These are phyloP conservation scores for Multifurca ochricompacta DNA, from an alignment of 768 basidiomycete species.

Conservation along the genomic window DNA sequence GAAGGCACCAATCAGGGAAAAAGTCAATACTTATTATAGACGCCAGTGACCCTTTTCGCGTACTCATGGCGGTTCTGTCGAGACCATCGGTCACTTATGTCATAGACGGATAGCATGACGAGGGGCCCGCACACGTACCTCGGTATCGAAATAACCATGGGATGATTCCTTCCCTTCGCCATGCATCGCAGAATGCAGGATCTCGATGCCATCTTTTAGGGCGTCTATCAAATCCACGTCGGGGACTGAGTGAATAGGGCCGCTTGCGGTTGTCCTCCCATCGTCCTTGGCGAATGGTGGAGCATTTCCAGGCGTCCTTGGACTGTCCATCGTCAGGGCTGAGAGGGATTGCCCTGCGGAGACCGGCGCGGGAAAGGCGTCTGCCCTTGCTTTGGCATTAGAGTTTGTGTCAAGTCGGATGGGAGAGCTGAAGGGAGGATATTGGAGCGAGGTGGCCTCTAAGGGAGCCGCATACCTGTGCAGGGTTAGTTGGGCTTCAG, in stretches of 20 bases:
- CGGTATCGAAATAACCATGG: neutral
- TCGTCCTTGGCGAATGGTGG: neutral
- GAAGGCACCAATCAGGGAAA: neutral
- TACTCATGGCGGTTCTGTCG: slow-evolving; percentile 1
- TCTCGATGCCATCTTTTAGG: neutral
- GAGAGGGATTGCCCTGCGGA: neutral
- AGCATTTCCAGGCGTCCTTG: neutral
- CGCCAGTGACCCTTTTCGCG: neutral
- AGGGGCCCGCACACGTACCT: neutral
- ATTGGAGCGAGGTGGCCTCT: neutral
- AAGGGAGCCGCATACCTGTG: neutral
- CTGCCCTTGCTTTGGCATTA: neutral
- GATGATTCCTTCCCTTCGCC: neutral
- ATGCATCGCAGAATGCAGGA: neutral
- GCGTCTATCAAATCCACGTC: too few species aligned
- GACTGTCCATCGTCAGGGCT: neutral
- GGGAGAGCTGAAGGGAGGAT: neutral
- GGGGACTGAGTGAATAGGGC: neutral
- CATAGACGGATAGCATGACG: neutral
- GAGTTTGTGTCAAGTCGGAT: neutral
- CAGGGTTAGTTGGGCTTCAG: neutral
- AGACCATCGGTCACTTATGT: neutral
- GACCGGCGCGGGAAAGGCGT: neutral
- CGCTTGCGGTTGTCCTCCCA: neutral
- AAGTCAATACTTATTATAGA: neutral